Percentiles rank a stretch among this genome's conserved stretches.
These are phyloP conservation scores for Coemansia sp. DNA, from an alignment of 192 early-diverging fungal species.

Conservation along the genomic window DNA sequence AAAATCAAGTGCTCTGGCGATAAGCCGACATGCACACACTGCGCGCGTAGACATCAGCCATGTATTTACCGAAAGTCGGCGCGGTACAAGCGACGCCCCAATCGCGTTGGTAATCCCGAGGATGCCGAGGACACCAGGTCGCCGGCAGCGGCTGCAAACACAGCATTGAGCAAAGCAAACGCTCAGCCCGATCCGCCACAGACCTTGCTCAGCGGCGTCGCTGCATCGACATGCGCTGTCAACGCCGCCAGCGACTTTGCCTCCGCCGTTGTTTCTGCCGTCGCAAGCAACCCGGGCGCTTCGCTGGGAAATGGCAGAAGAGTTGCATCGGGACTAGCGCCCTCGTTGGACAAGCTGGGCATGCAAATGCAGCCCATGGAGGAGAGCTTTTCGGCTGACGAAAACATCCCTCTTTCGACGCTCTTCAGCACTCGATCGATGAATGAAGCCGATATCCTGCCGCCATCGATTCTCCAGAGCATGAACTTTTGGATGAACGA, in stretches of 20 bases:
- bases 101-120: conserved; percentile 3
- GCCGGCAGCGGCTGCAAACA: background rate
- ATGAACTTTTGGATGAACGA: conserved; percentile 56
- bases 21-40: conserved; percentile 49
- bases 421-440: conserved; percentile 43
- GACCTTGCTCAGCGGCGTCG: background rate
- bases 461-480: conserved; percentile 48
- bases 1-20: conserved; percentile 54
- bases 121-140: background rate
- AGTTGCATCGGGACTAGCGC: background rate
- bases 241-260: background rate
- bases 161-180: background rate
- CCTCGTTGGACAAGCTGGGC: background rate
- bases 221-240: background rate
- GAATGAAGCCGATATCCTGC: conserved; percentile 49
- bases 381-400: conserved; percentile 19
- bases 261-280: background rate
- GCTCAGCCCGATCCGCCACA: background rate
- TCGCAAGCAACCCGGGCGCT: background rate
- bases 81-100: conserved; percentile 48
- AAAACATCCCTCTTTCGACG: conserved; percentile 41
- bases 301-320: background rate
- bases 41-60: conserved; percentile 50
- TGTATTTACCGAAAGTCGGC: conserved; percentile 53
- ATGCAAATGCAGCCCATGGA: background rate